Evolutionary conservation across 208 protist genomes (phyloP).

Genomic region (Herpetomonas tarakana): DNA sequence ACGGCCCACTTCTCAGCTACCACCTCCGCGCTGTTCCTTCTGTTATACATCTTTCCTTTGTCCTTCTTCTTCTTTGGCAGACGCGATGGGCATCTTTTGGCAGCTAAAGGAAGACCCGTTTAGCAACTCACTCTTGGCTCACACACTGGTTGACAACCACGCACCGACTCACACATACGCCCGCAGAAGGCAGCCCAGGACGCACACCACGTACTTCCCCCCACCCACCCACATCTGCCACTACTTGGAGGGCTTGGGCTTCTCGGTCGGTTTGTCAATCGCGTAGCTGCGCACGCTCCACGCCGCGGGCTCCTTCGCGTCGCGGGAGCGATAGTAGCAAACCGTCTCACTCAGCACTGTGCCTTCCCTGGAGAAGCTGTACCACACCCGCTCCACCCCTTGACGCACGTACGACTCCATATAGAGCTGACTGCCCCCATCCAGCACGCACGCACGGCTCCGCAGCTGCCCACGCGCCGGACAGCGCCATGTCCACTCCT

Average conservation of each 20-base stretch:
- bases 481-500: conserved; percentile 28
- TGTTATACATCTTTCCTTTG: no score
- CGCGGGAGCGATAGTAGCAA: conserved; percentile 19
- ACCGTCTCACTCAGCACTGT: conserved; percentile 35
- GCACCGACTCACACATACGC: no score
- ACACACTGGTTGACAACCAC: no score
- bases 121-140: no score
- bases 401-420: conserved; percentile 30
- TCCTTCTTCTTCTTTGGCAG: background rate
- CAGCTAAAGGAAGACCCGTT: background rate
- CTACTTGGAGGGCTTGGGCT: background rate
- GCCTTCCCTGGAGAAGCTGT: conserved; percentile 27
- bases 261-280: no score
- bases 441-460: conserved; percentile 41
- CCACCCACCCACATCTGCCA: no score
- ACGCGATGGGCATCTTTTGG: background rate
- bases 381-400: conserved; percentile 48
- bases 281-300: conserved; percentile 31
- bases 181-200: no score
- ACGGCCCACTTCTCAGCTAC: no score
- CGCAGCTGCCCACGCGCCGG: conserved; percentile 24
- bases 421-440: conserved; percentile 32
- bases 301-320: conserved; percentile 17
- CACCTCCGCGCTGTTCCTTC: no score
- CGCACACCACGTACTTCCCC: no score